Evolutionary conservation across 164 flowering plant species (phyloP).

Genomic region (Sedum album): DNA sequence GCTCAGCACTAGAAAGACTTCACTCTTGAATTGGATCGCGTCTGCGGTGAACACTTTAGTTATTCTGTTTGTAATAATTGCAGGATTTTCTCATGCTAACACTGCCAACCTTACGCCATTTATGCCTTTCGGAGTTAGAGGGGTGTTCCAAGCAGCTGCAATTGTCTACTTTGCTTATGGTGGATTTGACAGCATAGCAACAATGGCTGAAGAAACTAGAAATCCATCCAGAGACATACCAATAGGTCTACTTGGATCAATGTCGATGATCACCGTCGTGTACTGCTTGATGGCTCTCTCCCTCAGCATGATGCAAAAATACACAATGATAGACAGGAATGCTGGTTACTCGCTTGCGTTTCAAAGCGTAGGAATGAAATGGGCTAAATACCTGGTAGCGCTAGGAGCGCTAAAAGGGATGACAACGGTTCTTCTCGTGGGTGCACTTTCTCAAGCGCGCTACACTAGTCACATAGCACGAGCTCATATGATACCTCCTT

Average conservation of each 20-base stretch:
- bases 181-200: conserved; percentile 27
- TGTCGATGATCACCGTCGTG: conserved; percentile 14
- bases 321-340: conserved; percentile 13
- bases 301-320: conserved; percentile 23
- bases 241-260: conserved; percentile 25
- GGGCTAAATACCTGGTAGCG: conserved; percentile 31
- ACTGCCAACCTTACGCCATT: conserved; percentile 17
- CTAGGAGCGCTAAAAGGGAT: conserved; percentile 30
- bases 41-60: conserved; percentile 17
- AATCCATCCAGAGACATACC: conserved; percentile 36
- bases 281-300: conserved; percentile 19
- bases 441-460: conserved; percentile 19
- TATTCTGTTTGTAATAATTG: conserved; percentile 22
- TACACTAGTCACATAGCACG: conserved; percentile 31
- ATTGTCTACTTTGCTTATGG: conserved; percentile 31
- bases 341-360: conserved; percentile 26
- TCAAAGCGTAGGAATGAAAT: conserved; percentile 20
- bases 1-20: conserved; percentile 26
- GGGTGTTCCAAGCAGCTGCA: conserved; percentile 28
- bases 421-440: conserved; percentile 25
- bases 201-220: too few species aligned
- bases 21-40: conserved; percentile 25
- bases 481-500: conserved; percentile 27
- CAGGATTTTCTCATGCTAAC: conserved; percentile 28
- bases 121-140: conserved; percentile 22